Conservation (phyloP, 768 basidiomycete species). For the Xerocomus spinulosus region DNA sequence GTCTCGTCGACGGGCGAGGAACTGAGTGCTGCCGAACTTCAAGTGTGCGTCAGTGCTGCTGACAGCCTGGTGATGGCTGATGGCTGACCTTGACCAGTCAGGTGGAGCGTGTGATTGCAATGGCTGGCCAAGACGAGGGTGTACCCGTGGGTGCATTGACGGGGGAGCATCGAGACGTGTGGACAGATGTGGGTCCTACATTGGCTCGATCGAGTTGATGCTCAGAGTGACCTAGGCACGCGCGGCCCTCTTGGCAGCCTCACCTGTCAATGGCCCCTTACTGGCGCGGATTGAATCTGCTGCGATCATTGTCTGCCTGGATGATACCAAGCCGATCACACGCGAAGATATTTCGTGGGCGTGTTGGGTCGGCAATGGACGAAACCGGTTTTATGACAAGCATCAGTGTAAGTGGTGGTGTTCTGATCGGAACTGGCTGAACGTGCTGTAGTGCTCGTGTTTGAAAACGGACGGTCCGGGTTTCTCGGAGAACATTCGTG, state of each 20-base stretch:
- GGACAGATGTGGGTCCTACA: conserved; percentile 68
- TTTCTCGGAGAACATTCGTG: conserved; percentile 88
- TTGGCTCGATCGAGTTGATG: not conserved
- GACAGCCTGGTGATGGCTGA: not conserved
- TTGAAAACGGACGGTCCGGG: conserved; percentile 90
- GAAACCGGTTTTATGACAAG: conserved; percentile 95
- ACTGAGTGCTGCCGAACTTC: conserved; percentile 76
- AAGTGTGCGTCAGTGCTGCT: conserved; percentile 45
- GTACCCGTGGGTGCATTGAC: conserved; percentile 78
- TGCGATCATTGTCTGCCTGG: conserved; percentile 82
- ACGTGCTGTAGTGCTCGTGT: conserved; percentile 70
- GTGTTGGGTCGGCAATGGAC: conserved; percentile 86
- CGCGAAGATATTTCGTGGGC: conserved; percentile 78
- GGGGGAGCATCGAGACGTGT: conserved; percentile 82
- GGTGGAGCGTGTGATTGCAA: conserved; percentile 61
- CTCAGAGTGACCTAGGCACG: conserved; percentile 39
- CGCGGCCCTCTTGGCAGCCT: conserved; percentile 57
- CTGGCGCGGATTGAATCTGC: conserved; percentile 84
- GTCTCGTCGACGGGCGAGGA: conserved; percentile 58
- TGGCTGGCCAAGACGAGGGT: conserved; percentile 46
- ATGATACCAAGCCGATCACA: conserved; percentile 76
- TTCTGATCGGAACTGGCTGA: conserved; percentile 2
- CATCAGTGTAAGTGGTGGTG: conserved; percentile 65
- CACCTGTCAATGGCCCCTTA: conserved; percentile 58
- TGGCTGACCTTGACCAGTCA: conserved; percentile 48